Conservation (phyloP, 1,284 basidiomycete genomes). For the Porodaedalea pini region DNA sequence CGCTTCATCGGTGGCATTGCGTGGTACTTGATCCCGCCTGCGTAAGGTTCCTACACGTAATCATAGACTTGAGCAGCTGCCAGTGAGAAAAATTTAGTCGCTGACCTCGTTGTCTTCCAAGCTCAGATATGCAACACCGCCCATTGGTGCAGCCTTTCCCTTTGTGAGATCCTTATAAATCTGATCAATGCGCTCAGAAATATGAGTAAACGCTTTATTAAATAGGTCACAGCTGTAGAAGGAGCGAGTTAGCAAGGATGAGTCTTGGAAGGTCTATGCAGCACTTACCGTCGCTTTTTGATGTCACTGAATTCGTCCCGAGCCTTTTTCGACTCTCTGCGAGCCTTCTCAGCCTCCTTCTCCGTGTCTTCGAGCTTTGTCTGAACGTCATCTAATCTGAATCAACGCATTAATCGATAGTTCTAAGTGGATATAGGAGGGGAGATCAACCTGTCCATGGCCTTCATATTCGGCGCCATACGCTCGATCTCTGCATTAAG, state of each 20-base stretch:
- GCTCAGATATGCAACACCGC: slow-evolving; percentile 93
- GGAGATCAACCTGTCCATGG: slow-evolving; percentile 70
- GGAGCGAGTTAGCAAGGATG: background rate
- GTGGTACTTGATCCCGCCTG: slow-evolving; percentile 94
- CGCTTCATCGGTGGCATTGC: slow-evolving; percentile 99
- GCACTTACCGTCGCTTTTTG: slow-evolving; percentile 70
- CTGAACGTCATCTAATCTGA: slow-evolving; percentile 90
- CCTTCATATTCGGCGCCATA: slow-evolving; percentile 96
- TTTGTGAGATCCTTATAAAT: slow-evolving; percentile 99
- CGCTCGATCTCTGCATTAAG: slow-evolving; percentile 84
- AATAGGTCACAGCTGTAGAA: slow-evolving; percentile 73
- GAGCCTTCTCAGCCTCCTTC: slow-evolving; percentile 71
- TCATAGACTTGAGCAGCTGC: background rate
- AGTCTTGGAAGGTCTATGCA: background rate
- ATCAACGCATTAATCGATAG: slow-evolving; percentile 1
- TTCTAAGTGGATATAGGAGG: slow-evolving; percentile 3
- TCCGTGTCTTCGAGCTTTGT: slow-evolving; percentile 69
- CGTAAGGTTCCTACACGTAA: slow-evolving; percentile 83
- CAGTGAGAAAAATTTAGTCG: background rate
- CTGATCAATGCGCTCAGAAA: slow-evolving; percentile 88
- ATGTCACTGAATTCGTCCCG: slow-evolving; percentile 89
- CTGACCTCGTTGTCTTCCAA: slow-evolving; percentile 92
- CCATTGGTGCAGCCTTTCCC: slow-evolving; percentile 88
- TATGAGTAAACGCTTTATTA: slow-evolving; percentile 95
- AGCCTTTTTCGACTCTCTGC: slow-evolving; percentile 83